Evolutionary conservation across 2,329 filamentous ascomycete genomes (phyloP).

Genomic region (Cladosporium velox): DNA sequence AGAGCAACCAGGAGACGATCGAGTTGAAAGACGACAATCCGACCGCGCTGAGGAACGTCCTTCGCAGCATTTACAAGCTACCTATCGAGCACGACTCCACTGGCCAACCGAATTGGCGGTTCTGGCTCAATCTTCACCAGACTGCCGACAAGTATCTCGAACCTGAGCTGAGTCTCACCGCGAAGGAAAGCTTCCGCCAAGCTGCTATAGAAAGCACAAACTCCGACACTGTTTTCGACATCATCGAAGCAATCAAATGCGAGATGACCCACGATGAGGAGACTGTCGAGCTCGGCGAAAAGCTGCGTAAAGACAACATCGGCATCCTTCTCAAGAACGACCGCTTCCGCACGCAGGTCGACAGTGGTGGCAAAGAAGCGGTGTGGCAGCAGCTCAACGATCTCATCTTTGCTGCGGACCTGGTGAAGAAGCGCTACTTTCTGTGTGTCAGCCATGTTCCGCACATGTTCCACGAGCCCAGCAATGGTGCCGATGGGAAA

Average conservation of each 20-base stretch:
- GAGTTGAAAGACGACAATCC: conserved; percentile 1
- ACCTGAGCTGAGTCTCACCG: not conserved
- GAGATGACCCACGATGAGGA: not conserved
- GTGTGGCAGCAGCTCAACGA: not conserved
- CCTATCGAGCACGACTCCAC: not conserved
- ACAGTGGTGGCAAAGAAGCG: not conserved
- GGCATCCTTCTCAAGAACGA: not conserved
- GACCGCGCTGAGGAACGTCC: not conserved
- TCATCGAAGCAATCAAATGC: not conserved
- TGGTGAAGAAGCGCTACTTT: not conserved
- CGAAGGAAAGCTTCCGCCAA: not conserved
- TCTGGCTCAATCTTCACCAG: not conserved
- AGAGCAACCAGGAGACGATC: not conserved
- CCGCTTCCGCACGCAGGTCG: not conserved
- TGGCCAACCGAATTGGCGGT: not conserved
- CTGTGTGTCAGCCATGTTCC: not conserved
- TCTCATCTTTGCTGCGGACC: not conserved
- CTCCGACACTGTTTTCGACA: not conserved
- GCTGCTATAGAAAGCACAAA: not conserved
- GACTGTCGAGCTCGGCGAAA: not conserved
- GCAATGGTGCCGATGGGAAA: not conserved
- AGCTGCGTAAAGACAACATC: not conserved
- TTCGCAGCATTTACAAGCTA: conserved; percentile 7
- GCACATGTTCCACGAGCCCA: not conserved
- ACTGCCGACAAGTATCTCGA: conserved; percentile 12